Evolutionary conservation across 192 early-diverging fungal species (phyloP).

Genomic region (Thoreauomyces humboldtii): DNA sequence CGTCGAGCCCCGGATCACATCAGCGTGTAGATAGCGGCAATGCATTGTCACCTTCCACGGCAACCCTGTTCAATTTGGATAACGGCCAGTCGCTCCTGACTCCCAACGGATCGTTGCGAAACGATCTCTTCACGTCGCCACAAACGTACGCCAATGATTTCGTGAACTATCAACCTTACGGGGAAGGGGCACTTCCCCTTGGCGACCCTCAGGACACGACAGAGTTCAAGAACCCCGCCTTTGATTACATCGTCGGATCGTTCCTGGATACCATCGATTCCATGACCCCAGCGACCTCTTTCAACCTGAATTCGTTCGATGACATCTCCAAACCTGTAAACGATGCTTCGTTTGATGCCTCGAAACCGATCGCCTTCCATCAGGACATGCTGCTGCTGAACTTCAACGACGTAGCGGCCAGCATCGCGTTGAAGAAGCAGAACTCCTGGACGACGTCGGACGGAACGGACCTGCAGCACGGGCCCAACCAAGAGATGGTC

Average conservation of each 20-base stretch:
- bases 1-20: too few relatives aligned
- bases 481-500: too few relatives aligned
- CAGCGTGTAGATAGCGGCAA: too few relatives aligned
- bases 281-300: constrained; percentile 18
- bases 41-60: constrained; percentile 16
- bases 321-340: constrained; percentile 9
- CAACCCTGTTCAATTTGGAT: constrained; percentile 3
- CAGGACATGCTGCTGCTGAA: constrained; percentile 46
- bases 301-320: constrained; percentile 12
- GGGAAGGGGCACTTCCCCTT: not conserved
- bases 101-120: constrained; percentile 17
- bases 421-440: constrained; percentile 20
- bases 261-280: constrained; percentile 41
- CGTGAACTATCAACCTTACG: not conserved
- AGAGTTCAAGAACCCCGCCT: constrained; percentile 30
- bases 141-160: not conserved
- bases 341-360: not conserved
- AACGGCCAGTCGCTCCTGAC: constrained; percentile 2
- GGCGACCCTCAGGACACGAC: not conserved
- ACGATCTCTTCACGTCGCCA: constrained; percentile 8
- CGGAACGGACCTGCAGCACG: too few relatives aligned
- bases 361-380: constrained; percentile 29
- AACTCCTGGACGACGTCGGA: not conserved
- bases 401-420: constrained; percentile 25
- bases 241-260: constrained; percentile 45